Evolutionary conservation across 306 rosid genomes (phyloP).

Genomic region (Cicer bijugum): DNA sequence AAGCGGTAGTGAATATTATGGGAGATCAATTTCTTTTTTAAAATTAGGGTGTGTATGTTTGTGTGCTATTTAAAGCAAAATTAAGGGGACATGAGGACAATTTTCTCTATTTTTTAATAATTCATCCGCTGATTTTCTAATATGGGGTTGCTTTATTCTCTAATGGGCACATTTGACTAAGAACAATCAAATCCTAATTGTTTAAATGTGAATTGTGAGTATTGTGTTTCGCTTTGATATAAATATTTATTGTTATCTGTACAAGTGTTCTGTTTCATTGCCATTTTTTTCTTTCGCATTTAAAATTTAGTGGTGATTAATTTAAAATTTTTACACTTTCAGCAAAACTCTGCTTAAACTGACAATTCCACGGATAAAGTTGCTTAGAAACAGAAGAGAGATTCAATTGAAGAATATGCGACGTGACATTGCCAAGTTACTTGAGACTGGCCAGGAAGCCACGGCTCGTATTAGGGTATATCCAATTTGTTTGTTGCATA

Average conservation of each 20-base stretch:
- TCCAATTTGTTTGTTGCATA: conserved; percentile 16
- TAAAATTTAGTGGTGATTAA: conserved; percentile 27
- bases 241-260: background rate
- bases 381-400: conserved; percentile 89
- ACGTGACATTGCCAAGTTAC: conserved; percentile 93
- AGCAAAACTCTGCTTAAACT: conserved; percentile 92
- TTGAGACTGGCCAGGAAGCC: conserved; percentile 98
- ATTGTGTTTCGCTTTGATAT: background rate
- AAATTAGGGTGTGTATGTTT: too few species aligned
- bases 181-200: background rate
- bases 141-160: background rate
- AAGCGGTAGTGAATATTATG: background rate
- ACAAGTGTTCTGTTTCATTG: background rate
- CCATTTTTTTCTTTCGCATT: background rate
- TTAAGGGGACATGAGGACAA: background rate
- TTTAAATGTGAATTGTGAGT: conserved; percentile 4
- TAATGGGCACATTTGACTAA: background rate
- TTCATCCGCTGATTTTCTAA: background rate
- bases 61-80: background rate
- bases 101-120: background rate
- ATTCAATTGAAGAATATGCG: conserved; percentile 91
- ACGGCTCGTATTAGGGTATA: conserved; percentile 92
- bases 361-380: conserved; percentile 91
- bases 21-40: background rate
- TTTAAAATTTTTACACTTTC: conserved; percentile 34